These are phyloP conservation scores for Neurospora sp. DNA, from an alignment of 495 filamentous ascomycete genomes.

Conservation along the genomic window DNA sequence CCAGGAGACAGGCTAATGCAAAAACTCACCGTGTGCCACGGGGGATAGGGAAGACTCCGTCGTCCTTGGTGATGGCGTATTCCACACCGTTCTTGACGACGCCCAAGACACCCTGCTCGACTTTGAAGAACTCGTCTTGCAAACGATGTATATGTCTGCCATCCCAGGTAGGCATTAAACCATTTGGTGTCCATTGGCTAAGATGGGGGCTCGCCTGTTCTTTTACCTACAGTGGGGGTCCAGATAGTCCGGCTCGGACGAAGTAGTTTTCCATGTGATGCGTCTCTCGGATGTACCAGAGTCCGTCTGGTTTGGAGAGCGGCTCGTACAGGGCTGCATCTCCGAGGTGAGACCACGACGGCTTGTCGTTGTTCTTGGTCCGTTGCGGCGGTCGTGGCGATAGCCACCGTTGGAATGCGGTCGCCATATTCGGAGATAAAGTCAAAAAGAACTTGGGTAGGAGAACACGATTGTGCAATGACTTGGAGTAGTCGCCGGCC, in stretches of 20 bases:
- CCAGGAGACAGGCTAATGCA: not conserved
- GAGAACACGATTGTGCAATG: constrained; percentile 1
- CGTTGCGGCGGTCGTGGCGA: constrained; percentile 1
- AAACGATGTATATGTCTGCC: constrained; percentile 1
- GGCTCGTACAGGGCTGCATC: not conserved
- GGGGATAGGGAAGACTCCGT: constrained; percentile 1
- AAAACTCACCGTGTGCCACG: constrained; percentile 1
- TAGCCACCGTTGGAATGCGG: constrained; percentile 1
- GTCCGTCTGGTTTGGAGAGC: constrained; percentile 1
- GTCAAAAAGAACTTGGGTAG: not conserved
- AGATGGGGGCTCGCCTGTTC: not conserved
- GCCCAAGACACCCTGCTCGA: constrained; percentile 1
- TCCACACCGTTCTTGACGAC: constrained; percentile 1
- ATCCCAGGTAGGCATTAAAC: not conserved
- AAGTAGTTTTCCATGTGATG: not conserved
- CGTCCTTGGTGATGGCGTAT: constrained; percentile 1
- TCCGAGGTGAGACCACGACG: constrained; percentile 1
- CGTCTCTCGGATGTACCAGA: constrained; percentile 1
- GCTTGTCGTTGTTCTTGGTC: not conserved
- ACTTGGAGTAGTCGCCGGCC: not conserved
- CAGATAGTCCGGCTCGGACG: not conserved
- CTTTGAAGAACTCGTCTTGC: constrained; percentile 2
- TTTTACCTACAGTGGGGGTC: constrained; percentile 1
- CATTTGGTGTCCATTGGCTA: not conserved
- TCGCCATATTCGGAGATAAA: not conserved